Evolutionary conservation across 2,329 filamentous ascomycete genomes (phyloP), one percentile per base, ranked within the genome.

Genomic region (Periconia digitata): DNA sequence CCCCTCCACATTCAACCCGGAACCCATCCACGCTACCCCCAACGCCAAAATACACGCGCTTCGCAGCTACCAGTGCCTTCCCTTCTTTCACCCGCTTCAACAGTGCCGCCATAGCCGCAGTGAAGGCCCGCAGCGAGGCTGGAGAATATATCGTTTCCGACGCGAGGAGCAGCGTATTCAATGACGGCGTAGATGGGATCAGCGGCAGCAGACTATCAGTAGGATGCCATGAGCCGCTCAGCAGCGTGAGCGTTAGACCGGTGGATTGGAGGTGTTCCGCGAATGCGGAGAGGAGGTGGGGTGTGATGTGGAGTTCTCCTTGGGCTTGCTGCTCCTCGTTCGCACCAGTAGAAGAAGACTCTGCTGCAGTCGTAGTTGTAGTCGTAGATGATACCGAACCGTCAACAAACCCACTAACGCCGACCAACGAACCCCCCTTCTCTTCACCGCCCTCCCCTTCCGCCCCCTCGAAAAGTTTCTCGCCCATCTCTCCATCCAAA

Each of bases 61-160:
- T 94, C 1, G 89, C 89, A 2, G 82, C 89, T 5, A 92, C 79
- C 17, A 90, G 74, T 1, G 86, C 84, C 41, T 80, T 80, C 0
- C 84, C 82, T 43, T 74, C 72, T 43, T 77, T 74, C 42, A 84
- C 75, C 13, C 73, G 58, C 38, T 63, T 62, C 38, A 91, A 72
- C 15, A 89, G 72, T 3, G 73, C 73, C 36, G 86, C 77, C 12
- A 91, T 74, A 4, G 85, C 84, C 34, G 86, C 81, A 1, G 85
- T 82, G 63, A 92, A 94, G 0, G 83, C 79, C 29, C 76, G 74
- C 18, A 91, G 78, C 0, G 87, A 85, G 48, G 85, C 84, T 0
- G 87, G 88, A 2, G 85, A 90, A 71, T 94, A 94, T 38, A 94
- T 92, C 0, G 89, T 94, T 71, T 94, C 89, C 1, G 88, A 87